Evolutionary conservation across 2,329 filamentous ascomycete species (phyloP), one percentile per base, ranked within the genome.

Genomic region (Diaporthe velutina): DNA sequence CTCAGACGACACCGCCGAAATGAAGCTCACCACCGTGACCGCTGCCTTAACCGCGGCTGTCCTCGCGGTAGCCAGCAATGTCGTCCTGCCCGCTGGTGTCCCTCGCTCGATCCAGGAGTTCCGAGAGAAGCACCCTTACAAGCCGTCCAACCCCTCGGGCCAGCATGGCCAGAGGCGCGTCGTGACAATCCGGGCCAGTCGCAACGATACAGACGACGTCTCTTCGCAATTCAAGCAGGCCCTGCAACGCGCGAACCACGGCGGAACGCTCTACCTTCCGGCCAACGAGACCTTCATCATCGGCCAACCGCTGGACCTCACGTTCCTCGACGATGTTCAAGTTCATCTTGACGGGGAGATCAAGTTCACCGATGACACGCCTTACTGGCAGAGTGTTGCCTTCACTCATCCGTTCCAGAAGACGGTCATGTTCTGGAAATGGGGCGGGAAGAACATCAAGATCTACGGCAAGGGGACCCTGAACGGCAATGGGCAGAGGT

Each of bases 371-470:
- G 82, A 86, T 30, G 83, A 86, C 73, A 85, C 84, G 4, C 77
- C 82, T 6, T 86, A 84, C 79, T 86, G 85, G 85, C 85, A 86
- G 77, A 76, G 80, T 19, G 81, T 85, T 73, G 81, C 84, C 50
- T 86, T 83, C 78, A 78, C 78, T 19, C 83, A 86, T 71, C 82
- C 84, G 0, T 86, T 87, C 78, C 83, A 86, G 77, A 84, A 86
- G 76, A 90, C 87, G 4, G 88, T 92, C 73, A 90, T 90, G 73
- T 92, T 92, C 78, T 92, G 89, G 88, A 88, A 90, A 68, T 92
- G 90, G 90, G 90, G 90, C 73, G 90, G 91, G 15, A 86, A 89
- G 76, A 84, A 91, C 76, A 89, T 93, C 79, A 89, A 87, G 76
- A 90, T 93, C 77, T 90, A 86, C 73, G 91, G 91, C 57, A 84